Percentiles rank a stretch among this genome's conserved stretches.
These are phyloP conservation scores for Rhizophora mangle DNA, from an alignment of 345 rosid species.

Conservation along the genomic window DNA sequence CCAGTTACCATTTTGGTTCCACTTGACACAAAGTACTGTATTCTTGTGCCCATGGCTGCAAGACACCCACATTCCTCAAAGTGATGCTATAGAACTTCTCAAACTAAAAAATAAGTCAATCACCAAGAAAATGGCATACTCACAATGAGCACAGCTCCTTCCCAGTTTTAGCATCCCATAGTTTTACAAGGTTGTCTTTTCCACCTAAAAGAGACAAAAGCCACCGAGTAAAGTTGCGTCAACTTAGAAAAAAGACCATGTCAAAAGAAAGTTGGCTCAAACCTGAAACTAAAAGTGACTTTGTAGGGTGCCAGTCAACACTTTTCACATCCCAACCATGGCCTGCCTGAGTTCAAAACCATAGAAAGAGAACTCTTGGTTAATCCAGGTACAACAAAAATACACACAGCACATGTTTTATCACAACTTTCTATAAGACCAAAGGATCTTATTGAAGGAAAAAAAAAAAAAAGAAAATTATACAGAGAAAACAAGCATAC, in stretches of 20 bases:
- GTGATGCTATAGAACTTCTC: slow-evolving; percentile 9
- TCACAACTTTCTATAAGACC: background rate
- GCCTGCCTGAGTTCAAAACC: slow-evolving; percentile 97
- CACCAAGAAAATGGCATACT: slow-evolving; percentile 30
- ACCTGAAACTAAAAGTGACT: slow-evolving; percentile 94
- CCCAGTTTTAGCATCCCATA: slow-evolving; percentile 97
- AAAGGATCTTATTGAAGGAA: no score
- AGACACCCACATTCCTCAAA: slow-evolving; percentile 14
- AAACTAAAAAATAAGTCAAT: background rate
- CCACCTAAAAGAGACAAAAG: slow-evolving; percentile 58
- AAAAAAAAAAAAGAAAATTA: no score
- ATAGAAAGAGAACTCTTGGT: slow-evolving; percentile 41
- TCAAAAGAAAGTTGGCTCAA: slow-evolving; percentile 15
- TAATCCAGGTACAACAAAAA: slow-evolving; percentile 19
- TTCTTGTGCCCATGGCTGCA: slow-evolving; percentile 98
- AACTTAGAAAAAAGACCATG: slow-evolving; percentile 1
- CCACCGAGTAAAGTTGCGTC: background rate
- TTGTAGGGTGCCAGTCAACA: slow-evolving; percentile 99
- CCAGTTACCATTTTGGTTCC: slow-evolving; percentile 99
- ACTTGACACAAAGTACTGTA: slow-evolving; percentile 91
- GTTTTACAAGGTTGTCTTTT: slow-evolving; percentile 92
- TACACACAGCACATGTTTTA: background rate
- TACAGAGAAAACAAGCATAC: no score
- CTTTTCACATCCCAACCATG: slow-evolving; percentile 99
- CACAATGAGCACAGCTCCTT: slow-evolving; percentile 93